A percentile compares a stretch with the other conserved stretches of the same genome.
Conservation (phyloP, 176 grass and related monocot species). For the Metroxylon sagu region DNA sequence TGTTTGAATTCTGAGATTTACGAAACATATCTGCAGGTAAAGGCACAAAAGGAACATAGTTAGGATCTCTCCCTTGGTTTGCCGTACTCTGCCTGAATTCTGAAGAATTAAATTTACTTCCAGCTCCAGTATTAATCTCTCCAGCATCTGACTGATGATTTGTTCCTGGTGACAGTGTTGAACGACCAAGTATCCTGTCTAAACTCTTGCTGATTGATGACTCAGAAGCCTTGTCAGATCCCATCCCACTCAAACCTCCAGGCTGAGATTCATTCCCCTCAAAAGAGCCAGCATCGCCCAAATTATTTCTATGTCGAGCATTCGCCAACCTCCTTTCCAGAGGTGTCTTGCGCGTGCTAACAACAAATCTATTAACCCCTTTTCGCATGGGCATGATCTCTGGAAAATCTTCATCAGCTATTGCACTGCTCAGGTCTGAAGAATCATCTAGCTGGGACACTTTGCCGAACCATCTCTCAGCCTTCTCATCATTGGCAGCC, state of each 20-base stretch:
- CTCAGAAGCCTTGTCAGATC: slow-evolving; percentile 17
- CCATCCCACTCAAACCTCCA: slow-evolving; percentile 2
- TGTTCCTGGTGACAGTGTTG: slow-evolving; percentile 18
- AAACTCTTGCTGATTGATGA: slow-evolving; percentile 68
- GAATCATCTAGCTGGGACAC: slow-evolving; percentile 55
- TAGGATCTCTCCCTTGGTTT: slow-evolving; percentile 27
- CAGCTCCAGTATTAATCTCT: slow-evolving; percentile 14
- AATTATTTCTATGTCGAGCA: slow-evolving; percentile 26
- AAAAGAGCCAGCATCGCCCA: background rate
- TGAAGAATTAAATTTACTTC: slow-evolving; percentile 5
- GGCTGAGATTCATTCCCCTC: slow-evolving; percentile 2
- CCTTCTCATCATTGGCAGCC: slow-evolving; percentile 56
- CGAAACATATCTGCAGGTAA: slow-evolving; percentile 59
- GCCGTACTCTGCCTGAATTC: slow-evolving; percentile 15
- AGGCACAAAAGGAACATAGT: slow-evolving; percentile 67
- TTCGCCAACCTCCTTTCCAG: slow-evolving; percentile 52
- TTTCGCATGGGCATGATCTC: slow-evolving; percentile 77
- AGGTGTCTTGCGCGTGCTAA: slow-evolving; percentile 57
- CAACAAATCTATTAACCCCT: slow-evolving; percentile 66
- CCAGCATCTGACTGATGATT: slow-evolving; percentile 21
- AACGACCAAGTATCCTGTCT: slow-evolving; percentile 75
- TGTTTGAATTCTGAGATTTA: slow-evolving; percentile 34
- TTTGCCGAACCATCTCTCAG: slow-evolving; percentile 72
- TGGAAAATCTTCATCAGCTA: slow-evolving; percentile 64
- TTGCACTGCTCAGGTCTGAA: slow-evolving; percentile 49